A percentile compares a stretch with the other conserved stretches of the same genome.
phyloP scores from a whole-genome alignment of 768 basidiomycete genomes.

The Boletus rufocinnamomeus region DNA sequence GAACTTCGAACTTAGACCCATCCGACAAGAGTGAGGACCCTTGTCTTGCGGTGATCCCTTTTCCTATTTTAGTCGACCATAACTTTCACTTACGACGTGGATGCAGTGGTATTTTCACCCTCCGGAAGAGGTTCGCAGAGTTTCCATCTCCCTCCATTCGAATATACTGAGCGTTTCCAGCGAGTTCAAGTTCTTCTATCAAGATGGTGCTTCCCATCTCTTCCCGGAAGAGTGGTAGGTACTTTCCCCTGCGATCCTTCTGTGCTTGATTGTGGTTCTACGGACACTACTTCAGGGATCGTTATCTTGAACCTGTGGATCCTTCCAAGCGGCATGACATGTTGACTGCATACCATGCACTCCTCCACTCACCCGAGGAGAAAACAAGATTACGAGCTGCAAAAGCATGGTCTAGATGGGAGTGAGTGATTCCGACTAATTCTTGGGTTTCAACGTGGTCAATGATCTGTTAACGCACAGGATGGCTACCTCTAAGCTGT shows the following conservation, averaged over 20 bases:
- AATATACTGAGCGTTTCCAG: constrained; percentile 29
- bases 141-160: neutral
- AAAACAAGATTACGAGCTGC: constrained; percentile 66
- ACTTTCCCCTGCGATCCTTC: neutral
- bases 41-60: constrained; percentile 66
- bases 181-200: constrained; percentile 92
- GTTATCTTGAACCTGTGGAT: constrained; percentile 79
- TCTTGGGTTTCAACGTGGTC: neutral
- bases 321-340: constrained; percentile 78
- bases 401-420: constrained; percentile 89
- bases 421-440: constrained; percentile 53
- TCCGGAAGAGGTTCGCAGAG: constrained; percentile 64
- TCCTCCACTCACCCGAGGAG: constrained; percentile 72
- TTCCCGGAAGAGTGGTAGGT: constrained; percentile 87
- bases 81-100: constrained; percentile 4
- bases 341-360: constrained; percentile 80
- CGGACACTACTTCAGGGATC: constrained; percentile 58
- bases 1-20: constrained; percentile 52
- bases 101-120: constrained; percentile 81
- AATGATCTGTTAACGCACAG: constrained; percentile 38
- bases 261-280: neutral
- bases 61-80: neutral
- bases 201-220: constrained; percentile 76
- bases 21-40: constrained; percentile 75
- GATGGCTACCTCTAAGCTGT: constrained; percentile 80